Percentiles rank a stretch among this genome's conserved stretches.
phyloP scores from a whole-genome alignment of 768 basidiomycete genomes.

The Lentinus brumalis region DNA sequence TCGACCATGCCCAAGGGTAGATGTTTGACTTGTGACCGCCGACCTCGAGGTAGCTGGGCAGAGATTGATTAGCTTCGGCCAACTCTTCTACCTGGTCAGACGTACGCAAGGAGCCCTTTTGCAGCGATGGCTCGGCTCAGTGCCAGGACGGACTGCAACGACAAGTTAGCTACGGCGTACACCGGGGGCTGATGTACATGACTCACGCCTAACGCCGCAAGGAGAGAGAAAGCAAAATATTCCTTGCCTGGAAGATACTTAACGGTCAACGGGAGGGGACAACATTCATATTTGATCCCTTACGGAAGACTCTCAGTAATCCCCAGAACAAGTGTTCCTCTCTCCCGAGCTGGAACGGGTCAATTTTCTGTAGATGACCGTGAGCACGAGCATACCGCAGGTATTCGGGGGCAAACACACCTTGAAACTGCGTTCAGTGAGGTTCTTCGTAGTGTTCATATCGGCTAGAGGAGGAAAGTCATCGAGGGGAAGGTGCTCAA shows the following conservation, averaged over 20 bases:
- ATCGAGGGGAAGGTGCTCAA: constrained; percentile 43
- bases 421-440: constrained; percentile 33
- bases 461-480: constrained; percentile 50
- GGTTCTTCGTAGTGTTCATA: constrained; percentile 35
- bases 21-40: constrained; percentile 48
- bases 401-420: constrained; percentile 29
- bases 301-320: constrained; percentile 24
- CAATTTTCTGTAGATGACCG: constrained; percentile 28
- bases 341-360: constrained; percentile 37
- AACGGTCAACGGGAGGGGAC: not conserved
- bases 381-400: constrained; percentile 14
- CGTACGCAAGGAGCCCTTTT: constrained; percentile 34
- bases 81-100: not conserved
- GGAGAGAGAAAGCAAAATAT: constrained; percentile 10
- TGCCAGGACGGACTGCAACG: constrained; percentile 1
- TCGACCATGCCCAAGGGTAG: constrained; percentile 73
- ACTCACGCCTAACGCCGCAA: constrained; percentile 13
- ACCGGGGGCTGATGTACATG: not conserved
- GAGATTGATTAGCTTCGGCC: not conserved
- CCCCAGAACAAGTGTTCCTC: constrained; percentile 33
- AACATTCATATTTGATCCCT: not conserved
- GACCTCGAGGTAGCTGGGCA: constrained; percentile 56
- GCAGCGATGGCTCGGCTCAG: constrained; percentile 35
- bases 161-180: not conserved
- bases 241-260: constrained; percentile 14